Conservation (phyloP, 1,139 yeast genomes). For the Lodderomyces jiufengensis region DNA sequence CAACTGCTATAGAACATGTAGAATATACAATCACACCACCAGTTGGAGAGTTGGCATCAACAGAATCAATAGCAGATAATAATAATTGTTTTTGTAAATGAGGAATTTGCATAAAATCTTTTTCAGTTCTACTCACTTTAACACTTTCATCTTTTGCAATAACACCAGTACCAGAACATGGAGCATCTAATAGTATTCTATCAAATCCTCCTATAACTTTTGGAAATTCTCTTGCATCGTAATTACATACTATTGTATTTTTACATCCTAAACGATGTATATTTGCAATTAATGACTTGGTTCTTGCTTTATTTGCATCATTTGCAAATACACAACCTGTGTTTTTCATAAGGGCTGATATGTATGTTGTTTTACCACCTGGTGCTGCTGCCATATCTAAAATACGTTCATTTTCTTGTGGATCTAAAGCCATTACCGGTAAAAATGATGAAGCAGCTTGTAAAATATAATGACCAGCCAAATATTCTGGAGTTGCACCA, state of each 20-base stretch:
- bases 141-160: conserved; percentile 96
- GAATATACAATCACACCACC: conserved; percentile 97
- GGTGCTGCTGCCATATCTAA: conserved; percentile 99
- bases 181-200: conserved; percentile 92
- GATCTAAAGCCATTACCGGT: conserved; percentile 96
- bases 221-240: conserved; percentile 98
- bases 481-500: conserved; percentile 98
- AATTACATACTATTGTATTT: conserved; percentile 93
- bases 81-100: conserved; percentile 93
- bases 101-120: conserved; percentile 95
- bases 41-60: conserved; percentile 83
- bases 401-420: conserved; percentile 92
- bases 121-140: conserved; percentile 89
- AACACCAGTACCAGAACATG: conserved; percentile 99
- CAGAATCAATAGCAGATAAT: conserved; percentile 94
- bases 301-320: conserved; percentile 93
- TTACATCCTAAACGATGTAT: conserved; percentile 96
- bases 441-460: conserved; percentile 98
- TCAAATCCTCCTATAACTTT: conserved; percentile 98
- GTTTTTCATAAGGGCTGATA: conserved; percentile 95
- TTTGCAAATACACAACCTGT: conserved; percentile 97
- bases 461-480: conserved; percentile 95
- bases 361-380: conserved; percentile 97
- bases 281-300: conserved; percentile 93
- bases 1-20: conserved; percentile 97